Base-by-base conservation (phyloP, 169 alveolate species). In the Plasmodium gallinaceum region DNA sequence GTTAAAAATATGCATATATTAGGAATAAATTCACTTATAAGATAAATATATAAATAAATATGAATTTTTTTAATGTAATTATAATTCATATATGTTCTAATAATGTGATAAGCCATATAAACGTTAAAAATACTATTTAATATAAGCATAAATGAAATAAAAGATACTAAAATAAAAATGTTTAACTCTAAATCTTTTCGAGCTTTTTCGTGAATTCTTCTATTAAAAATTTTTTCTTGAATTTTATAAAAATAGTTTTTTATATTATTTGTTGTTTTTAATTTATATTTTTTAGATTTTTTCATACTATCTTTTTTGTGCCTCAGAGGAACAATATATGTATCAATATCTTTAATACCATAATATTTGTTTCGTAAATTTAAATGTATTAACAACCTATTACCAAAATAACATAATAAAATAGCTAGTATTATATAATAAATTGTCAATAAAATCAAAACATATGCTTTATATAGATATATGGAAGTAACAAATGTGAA, bases 181-280 rank as follows among this genome's bases (percentile, higher is more conserved):
- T 32, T 32, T 32, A 32, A 32, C 14, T 54, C 2, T 54, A n/a
- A 54, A 54, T 54, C 22, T 14, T 6, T 54, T 16, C 16, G 6
- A 54, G 64, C 14, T 10, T 54, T 54, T n/a, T n/a, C 4, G 26
- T 54, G 22, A 16, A 7, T 54, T 54, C 22, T 54, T 54, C 32
- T 22, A 9, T 54, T n/a, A 54, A 16, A 54, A 10, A 54, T 6
- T 22, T 16, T 54, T 10, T 54, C 64, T 54, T 14, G 7, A 22
- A 16, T 54, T 54, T 54, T 16, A 54, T 54, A 54, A 54, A 54
- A 54, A 16, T 54, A 54, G 14, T 7, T 6, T 54, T 54, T 54
- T 54, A 54, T 54, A 54, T 14, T 16, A 16, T 22, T 54, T 54
- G 64, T 54, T 54, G 32, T 54, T 54, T 54, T 54, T 54, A 54